Conservation (phyloP, 1,139 yeast species). For the Protomyces gravidus region DNA sequence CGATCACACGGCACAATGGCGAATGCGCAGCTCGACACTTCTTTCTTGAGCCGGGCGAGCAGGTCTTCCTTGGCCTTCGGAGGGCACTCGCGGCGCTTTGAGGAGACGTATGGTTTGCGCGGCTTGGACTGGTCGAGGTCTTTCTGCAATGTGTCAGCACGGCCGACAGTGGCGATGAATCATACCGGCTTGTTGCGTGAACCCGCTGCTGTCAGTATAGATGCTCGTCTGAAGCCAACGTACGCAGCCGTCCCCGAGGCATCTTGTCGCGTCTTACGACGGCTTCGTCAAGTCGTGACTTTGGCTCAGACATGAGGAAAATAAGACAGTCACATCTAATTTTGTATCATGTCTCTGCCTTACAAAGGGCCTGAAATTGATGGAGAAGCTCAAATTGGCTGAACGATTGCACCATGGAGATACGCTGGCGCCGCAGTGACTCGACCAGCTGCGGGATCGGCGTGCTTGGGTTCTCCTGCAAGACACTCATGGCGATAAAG, state of each 20-base stretch:
- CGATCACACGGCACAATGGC: constrained; percentile 14
- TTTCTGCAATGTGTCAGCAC: background rate
- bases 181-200: background rate
- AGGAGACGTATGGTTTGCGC: constrained; percentile 20
- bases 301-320: too few species aligned
- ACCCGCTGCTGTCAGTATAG: background rate
- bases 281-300: too few species aligned
- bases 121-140: constrained; percentile 8
- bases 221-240: background rate
- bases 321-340: too few species aligned
- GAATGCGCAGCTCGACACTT: constrained; percentile 17
- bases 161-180: background rate
- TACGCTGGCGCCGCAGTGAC: constrained; percentile 20
- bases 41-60: constrained; percentile 17
- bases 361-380: background rate
- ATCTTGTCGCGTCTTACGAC: too few species aligned
- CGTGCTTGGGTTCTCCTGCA: constrained; percentile 37
- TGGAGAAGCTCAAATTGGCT: constrained; percentile 27
- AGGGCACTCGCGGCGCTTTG: constrained; percentile 4
- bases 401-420: constrained; percentile 29
- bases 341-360: background rate
- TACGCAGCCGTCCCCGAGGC: background rate
- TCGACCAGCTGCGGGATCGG: constrained; percentile 14
- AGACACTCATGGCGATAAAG: constrained; percentile 62
- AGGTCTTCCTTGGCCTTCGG: constrained; percentile 14